Percentiles rank a stretch among this genome's conserved stretches.
Evolutionary conservation across 768 basidiomycete species (phyloP).

Genomic region (Mycena indigotica): DNA sequence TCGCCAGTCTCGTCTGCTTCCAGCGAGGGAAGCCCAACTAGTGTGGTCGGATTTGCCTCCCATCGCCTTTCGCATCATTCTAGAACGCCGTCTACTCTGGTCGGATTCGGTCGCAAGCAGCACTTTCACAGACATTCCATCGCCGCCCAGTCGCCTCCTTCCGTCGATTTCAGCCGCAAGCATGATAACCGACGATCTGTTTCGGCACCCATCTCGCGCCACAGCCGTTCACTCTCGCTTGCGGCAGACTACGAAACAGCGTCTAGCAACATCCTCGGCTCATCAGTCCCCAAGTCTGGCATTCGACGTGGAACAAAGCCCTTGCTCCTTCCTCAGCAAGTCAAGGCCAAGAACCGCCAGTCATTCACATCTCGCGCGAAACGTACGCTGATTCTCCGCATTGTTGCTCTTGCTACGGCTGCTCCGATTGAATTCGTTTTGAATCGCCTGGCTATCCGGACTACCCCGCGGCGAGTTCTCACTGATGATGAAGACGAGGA

Average conservation of each 20-base stretch:
- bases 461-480: not conserved
- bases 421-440: not conserved
- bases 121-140: slow-evolving; percentile 9
- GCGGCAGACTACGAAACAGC: slow-evolving; percentile 2
- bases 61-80: slow-evolving; percentile 7
- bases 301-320: slow-evolving; percentile 9
- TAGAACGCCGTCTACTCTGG: slow-evolving; percentile 12
- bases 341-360: slow-evolving; percentile 3
- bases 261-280: not conserved
- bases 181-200: slow-evolving; percentile 1
- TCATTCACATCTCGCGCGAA: not conserved
- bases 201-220: not conserved
- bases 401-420: not conserved
- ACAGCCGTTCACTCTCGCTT: slow-evolving; percentile 13
- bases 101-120: slow-evolving; percentile 20
- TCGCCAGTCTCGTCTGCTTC: slow-evolving; percentile 7
- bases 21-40: not conserved
- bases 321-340: slow-evolving; percentile 13
- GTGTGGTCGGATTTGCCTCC: slow-evolving; percentile 8
- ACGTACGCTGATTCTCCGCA: not conserved
- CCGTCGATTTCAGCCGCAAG: not conserved
- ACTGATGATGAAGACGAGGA: not conserved
- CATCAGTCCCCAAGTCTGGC: not conserved
- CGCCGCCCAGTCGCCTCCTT: not conserved
- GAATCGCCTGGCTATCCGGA: not conserved